Evolutionary conservation across 2,329 filamentous ascomycete species (phyloP).

Genomic region (Venturiaceae sp.): DNA sequence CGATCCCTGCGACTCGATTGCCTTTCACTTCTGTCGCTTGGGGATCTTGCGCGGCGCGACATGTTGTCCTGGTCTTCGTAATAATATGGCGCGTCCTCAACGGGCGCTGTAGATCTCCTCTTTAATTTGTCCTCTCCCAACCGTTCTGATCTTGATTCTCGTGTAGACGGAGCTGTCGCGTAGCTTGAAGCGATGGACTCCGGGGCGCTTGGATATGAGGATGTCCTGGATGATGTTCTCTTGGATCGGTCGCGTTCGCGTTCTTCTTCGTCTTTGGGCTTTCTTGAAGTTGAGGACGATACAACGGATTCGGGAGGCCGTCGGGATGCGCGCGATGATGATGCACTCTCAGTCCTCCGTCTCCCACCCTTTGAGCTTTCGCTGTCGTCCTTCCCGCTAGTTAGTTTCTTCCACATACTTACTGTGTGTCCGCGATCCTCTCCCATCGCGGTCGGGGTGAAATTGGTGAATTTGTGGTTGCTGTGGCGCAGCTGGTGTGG

Average conservation of each 20-base stretch:
- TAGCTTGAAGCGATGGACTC: conserved; percentile 25
- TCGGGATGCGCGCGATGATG: background rate
- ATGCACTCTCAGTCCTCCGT: background rate
- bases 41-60: conserved; percentile 14
- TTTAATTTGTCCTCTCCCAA: conserved; percentile 19
- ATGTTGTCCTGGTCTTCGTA: conserved; percentile 12
- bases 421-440: background rate
- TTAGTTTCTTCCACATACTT: background rate
- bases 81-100: conserved; percentile 12
- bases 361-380: background rate
- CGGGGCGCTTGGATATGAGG: conserved; percentile 18
- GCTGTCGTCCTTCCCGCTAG: background rate
- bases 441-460: background rate
- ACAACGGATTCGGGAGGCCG: background rate
- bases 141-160: conserved; percentile 18
- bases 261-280: background rate
- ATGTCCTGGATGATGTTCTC: conserved; percentile 12
- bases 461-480: background rate
- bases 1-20: conserved; percentile 19
- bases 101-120: conserved; percentile 10
- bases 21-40: conserved; percentile 20
- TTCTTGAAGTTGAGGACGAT: background rate
- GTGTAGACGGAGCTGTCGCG: conserved; percentile 22
- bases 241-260: conserved; percentile 12
- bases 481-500: background rate